These are phyloP conservation scores for Craterostigma plantagineum DNA, from an alignment of 257 asterid genomes.

Conservation along the genomic window DNA sequence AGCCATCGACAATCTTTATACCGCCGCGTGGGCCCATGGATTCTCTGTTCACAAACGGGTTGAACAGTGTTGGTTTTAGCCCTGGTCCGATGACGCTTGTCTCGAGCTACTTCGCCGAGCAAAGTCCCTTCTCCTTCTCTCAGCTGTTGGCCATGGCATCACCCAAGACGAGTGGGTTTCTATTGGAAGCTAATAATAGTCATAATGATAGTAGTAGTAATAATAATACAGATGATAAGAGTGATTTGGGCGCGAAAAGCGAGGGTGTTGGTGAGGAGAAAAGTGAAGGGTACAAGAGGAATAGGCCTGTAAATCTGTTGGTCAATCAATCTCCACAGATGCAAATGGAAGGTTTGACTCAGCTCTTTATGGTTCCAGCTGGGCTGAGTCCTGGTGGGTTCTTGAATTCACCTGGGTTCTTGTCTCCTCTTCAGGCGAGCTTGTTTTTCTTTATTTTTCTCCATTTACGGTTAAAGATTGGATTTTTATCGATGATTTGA, in stretches of 20 bases:
- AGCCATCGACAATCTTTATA: background rate
- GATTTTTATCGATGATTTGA: background rate
- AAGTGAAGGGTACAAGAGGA: conserved; percentile 27
- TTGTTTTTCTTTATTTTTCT: background rate
- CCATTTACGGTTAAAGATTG: too few relatives aligned
- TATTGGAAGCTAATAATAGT: too few relatives aligned
- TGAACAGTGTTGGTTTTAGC: background rate
- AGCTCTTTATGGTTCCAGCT: conserved; percentile 42
- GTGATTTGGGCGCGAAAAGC: too few relatives aligned
- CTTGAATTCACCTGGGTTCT: conserved; percentile 61
- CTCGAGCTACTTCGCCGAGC: conserved; percentile 1
- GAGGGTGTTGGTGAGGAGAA: conserved; percentile 5
- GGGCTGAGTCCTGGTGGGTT: conserved; percentile 57
- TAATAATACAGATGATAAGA: too few relatives aligned
- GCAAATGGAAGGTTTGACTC: conserved; percentile 17
- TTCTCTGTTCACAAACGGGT: background rate
- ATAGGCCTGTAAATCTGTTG: conserved; percentile 30
- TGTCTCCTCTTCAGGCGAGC: conserved; percentile 68
- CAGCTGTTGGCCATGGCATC: too few relatives aligned
- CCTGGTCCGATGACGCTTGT: conserved; percentile 3
- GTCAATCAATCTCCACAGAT: conserved; percentile 26
- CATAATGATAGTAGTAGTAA: too few relatives aligned
- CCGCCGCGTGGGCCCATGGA: conserved; percentile 4
- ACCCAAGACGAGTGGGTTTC: too few relatives aligned
- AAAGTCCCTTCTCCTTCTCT: conserved; percentile 2